phyloP scores from a whole-genome alignment of 2,329 filamentous ascomycete species.

The Phoma sp. region DNA sequence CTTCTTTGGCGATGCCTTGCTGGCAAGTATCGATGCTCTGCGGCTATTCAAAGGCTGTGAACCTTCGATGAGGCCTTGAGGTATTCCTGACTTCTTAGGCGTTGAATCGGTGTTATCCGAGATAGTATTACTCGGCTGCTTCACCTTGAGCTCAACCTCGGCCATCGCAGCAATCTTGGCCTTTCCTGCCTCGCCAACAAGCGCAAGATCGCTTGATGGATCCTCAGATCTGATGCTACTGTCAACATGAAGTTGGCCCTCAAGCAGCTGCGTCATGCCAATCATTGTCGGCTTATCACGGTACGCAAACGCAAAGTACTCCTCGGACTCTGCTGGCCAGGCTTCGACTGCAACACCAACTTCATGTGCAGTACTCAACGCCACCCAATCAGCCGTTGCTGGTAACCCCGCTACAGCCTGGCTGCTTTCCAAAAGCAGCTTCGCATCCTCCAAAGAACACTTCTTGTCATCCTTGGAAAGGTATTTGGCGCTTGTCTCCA shows the following conservation, averaged over 20 bases:
- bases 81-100: constrained; percentile 48
- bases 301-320: constrained; percentile 70
- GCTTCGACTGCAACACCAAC: constrained; percentile 75
- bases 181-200: constrained; percentile 39
- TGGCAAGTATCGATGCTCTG: constrained; percentile 27
- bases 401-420: constrained; percentile 67
- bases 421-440: constrained; percentile 70
- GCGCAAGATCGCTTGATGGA: constrained; percentile 34
- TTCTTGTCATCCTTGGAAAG: constrained; percentile 66
- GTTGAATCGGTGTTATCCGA: constrained; percentile 11
- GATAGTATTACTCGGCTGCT: constrained; percentile 4
- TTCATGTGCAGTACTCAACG: constrained; percentile 76
- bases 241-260: constrained; percentile 64
- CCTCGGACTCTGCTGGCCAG: constrained; percentile 68
- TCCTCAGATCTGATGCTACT: constrained; percentile 34
- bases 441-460: constrained; percentile 68
- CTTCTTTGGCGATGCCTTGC: constrained; percentile 34
- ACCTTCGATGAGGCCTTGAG: constrained; percentile 49
- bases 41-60: constrained; percentile 46
- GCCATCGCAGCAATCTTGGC: constrained; percentile 33
- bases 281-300: constrained; percentile 61
- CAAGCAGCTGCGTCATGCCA: constrained; percentile 63
- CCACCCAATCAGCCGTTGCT: constrained; percentile 67
- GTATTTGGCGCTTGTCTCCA: constrained; percentile 74
- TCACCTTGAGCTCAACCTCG: constrained; percentile 29